Evolutionary conservation across 1,139 yeast species (phyloP).

Genomic region (Saccharomyces hybrid): DNA sequence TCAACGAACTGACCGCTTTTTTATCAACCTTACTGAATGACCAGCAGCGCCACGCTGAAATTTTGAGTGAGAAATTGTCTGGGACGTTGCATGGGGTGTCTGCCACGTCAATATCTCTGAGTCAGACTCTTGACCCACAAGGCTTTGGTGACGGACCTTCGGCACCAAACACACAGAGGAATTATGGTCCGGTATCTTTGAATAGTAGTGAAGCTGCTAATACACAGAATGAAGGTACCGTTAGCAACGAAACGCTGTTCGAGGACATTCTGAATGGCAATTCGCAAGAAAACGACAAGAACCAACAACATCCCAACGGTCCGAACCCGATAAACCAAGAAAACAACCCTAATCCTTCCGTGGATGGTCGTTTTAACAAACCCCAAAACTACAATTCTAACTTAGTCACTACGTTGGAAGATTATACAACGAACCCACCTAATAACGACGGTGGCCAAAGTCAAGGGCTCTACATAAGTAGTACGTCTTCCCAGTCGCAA

Average conservation of each 20-base stretch:
- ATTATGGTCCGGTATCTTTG: neutral
- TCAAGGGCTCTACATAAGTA: neutral
- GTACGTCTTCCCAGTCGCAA: neutral
- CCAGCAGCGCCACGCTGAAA: conserved; percentile 24
- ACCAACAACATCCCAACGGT: neutral
- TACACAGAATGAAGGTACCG: neutral
- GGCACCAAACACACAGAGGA: conserved; percentile 2
- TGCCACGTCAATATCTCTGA: conserved; percentile 17
- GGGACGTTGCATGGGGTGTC: conserved; percentile 21
- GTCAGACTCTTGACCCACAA: conserved; percentile 1
- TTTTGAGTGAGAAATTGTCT: conserved; percentile 22
- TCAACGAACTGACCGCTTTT: conserved; percentile 24
- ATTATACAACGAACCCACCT: conserved; percentile 3
- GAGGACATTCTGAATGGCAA: neutral
- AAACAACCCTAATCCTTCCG: neutral
- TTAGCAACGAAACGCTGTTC: neutral
- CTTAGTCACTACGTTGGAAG: neutral
- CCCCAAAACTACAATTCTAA: neutral
- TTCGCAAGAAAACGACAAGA: neutral
- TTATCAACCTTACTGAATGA: conserved; percentile 25
- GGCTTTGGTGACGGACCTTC: neutral
- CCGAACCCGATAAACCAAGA: neutral
- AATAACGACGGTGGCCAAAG: conserved; percentile 5
- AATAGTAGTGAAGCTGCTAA: neutral
- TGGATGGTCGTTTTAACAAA: neutral